Evolutionary conservation across 2,329 filamentous ascomycete species (phyloP), one percentile per base, ranked within the genome.

Genomic region (Raffaelea arxii): DNA sequence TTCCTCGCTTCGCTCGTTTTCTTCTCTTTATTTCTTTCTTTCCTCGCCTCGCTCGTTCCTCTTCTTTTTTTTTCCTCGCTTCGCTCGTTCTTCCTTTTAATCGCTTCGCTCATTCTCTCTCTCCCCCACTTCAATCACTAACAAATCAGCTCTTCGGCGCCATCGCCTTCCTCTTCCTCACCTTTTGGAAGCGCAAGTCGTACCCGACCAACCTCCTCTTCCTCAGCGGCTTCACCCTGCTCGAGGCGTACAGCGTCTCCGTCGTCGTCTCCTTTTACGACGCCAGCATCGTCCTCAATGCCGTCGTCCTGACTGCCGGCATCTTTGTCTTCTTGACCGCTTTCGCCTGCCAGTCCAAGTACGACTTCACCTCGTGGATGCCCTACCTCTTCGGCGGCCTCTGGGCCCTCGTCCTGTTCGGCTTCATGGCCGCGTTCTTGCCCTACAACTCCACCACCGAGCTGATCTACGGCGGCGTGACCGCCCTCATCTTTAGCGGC

Each of bases 341-440:
- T 39, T 97, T 98, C 64, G 92, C 92, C 43, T 95, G 90, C 77
- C 92, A 98, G 72, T 86, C 86, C 54, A 94, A 94, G 65, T 98
- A 98, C 62, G 92, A 98, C 71, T 98, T 98, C 64, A 97, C 91
- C 2, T 84, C 80, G 53, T 98, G 92, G 91, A 86, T 91, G 72
- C 91, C 92, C 18, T 97, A 96, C 63, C 78, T 97, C 4, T 94
- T 94, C 59, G 90, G 90, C 49, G 82, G 75, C 0, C 76, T 98
- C 18, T 97, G 92, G 92, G 83, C 86, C 6, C 68, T 96, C 49
- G 75, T 98, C 52, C 72, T 98, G 36, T 96, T 97, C 61, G 86
- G 92, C 43, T 92, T 98, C 72, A 89, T 97, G 77, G 75, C 83
- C 54, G 77, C 80, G 54, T 97, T 97, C 74, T 83, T 98, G 69